Evolutionary conservation across 148 eudicot species (phyloP), one percentile per base, ranked within the genome.

Genomic region (Rhododendron kiyosumense): DNA sequence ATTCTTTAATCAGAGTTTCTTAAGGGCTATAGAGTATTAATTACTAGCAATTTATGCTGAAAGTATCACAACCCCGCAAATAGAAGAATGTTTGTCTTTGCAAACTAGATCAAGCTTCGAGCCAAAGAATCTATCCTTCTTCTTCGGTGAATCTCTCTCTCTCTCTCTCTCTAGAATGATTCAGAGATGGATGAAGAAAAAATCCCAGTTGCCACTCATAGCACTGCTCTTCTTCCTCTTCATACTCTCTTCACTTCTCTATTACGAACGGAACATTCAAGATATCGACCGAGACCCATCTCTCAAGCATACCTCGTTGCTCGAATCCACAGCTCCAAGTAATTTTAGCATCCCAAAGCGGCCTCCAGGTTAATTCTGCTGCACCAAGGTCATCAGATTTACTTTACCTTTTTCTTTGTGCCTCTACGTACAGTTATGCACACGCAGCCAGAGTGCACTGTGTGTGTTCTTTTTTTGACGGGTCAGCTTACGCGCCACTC

Each of bases 141-240:
- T 36, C n/a, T 57, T 46, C n/a, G 8, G 22, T 43, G 59, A 52
- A 12, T 81, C 85, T 41, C 45, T 41, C 1, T 41, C 7, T 41
- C 41, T 38, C 41, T 32, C 41, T 77, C 65, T 81, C 75, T 0
- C 51, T 28, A 84, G 52, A 57, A 94, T 89, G 96, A 90, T 85
- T 86, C 90, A 90, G 63, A 90, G 82, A 75, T 93, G 94, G 92
- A 87, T 81, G 85, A 93, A 92, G 89, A 94, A 86, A 86, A 91
- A 88, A 89, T 45, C 83, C 43, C 93, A 90, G 79, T 88, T 92
- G 34, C 99, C 95, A 34, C 48, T 93, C 1, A 73, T 92, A 41
- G 90, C 93, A 34, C 79, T 95, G 22, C 18, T 90, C 38, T 95
- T 94, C 67, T 88, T 93, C 84, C 80, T 90, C 80, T 90, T 93